phyloP scores from a whole-genome alignment of 2,329 filamentous ascomycete genomes.

The Trichoderma sp. region DNA sequence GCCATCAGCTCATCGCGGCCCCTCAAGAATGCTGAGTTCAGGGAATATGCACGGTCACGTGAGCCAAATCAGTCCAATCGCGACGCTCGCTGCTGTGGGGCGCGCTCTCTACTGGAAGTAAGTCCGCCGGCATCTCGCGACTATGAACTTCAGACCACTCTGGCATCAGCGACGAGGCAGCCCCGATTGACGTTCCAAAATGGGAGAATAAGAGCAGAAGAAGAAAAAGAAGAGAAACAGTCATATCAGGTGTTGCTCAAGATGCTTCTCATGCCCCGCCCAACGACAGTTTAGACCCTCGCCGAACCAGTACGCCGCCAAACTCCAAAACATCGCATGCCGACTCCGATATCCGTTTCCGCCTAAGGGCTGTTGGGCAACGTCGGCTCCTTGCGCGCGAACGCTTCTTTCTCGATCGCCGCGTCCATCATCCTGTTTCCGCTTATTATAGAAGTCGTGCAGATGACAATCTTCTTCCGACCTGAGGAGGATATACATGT shows the following conservation, averaged over 20 bases:
- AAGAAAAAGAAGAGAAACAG: background rate
- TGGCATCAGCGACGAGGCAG: conserved; percentile 26
- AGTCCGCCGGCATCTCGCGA: conserved; percentile 16
- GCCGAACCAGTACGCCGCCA: conserved; percentile 25
- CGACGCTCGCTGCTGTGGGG: conserved; percentile 29
- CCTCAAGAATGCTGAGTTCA: conserved; percentile 32
- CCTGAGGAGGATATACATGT: conserved; percentile 45
- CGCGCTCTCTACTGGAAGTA: conserved; percentile 23
- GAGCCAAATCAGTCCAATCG: conserved; percentile 28
- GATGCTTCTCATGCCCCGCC: conserved; percentile 11
- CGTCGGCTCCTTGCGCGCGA: conserved; percentile 49
- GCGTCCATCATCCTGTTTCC: conserved; percentile 87
- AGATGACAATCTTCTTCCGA: conserved; percentile 83
- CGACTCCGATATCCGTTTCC: conserved; percentile 11
- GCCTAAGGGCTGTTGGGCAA: conserved; percentile 29
- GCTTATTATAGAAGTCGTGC: conserved; percentile 87
- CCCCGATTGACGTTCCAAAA: conserved; percentile 12
- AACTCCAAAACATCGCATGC: conserved; percentile 22
- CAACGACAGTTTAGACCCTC: conserved; percentile 5
- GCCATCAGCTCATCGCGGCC: conserved; percentile 33
- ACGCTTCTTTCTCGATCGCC: conserved; percentile 72
- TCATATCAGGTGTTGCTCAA: conserved; percentile 15
- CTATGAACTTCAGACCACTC: conserved; percentile 17
- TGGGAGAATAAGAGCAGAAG: background rate
- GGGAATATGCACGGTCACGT: conserved; percentile 34